phyloP scores from a whole-genome alignment of 805 yeast species.

The Suhomyces pyralidae region DNA sequence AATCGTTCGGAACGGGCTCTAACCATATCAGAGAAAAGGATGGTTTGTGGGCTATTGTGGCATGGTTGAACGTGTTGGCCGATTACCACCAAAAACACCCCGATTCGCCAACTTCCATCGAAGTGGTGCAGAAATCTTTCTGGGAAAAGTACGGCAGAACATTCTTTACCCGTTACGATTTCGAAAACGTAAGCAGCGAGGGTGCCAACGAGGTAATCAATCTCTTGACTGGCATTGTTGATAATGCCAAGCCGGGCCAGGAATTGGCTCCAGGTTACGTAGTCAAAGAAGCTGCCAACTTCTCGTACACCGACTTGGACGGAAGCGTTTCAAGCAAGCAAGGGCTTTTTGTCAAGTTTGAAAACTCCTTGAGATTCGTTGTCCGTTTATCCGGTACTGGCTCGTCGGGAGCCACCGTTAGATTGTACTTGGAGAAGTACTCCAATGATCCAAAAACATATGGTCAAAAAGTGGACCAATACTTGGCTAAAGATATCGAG shows the following conservation, averaged over 20 bases:
- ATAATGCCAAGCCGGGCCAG: slow-evolving; percentile 42
- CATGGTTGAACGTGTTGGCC: slow-evolving; percentile 95
- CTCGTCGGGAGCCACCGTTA: slow-evolving; percentile 94
- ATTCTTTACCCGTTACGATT: slow-evolving; percentile 95
- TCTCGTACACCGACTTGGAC: slow-evolving; percentile 89
- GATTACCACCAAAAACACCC: slow-evolving; percentile 66
- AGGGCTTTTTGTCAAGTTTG: slow-evolving; percentile 81
- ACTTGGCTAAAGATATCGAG: slow-evolving; percentile 58
- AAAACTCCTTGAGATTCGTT: slow-evolving; percentile 79
- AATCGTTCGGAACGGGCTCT: slow-evolving; percentile 96
- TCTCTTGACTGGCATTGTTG: slow-evolving; percentile 33
- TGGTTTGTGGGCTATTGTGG: slow-evolving; percentile 96
- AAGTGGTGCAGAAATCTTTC: slow-evolving; percentile 75
- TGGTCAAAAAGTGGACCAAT: slow-evolving; percentile 59
- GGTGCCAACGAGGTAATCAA: slow-evolving; percentile 71
- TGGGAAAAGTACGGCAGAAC: slow-evolving; percentile 94
- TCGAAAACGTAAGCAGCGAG: slow-evolving; percentile 73
- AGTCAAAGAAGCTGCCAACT: slow-evolving; percentile 79
- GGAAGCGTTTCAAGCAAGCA: slow-evolving; percentile 86
- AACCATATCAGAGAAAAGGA: slow-evolving; percentile 97
- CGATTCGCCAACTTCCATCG: slow-evolving; percentile 59
- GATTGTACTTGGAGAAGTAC: slow-evolving; percentile 87
- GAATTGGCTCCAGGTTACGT: slow-evolving; percentile 45
- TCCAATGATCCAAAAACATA: slow-evolving; percentile 55
- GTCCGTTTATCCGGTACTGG: slow-evolving; percentile 96